Evolutionary conservation across 2,329 filamentous ascomycete genomes (phyloP), one percentile per base, ranked within the genome.

Genomic region (Microascus cirrosus): DNA sequence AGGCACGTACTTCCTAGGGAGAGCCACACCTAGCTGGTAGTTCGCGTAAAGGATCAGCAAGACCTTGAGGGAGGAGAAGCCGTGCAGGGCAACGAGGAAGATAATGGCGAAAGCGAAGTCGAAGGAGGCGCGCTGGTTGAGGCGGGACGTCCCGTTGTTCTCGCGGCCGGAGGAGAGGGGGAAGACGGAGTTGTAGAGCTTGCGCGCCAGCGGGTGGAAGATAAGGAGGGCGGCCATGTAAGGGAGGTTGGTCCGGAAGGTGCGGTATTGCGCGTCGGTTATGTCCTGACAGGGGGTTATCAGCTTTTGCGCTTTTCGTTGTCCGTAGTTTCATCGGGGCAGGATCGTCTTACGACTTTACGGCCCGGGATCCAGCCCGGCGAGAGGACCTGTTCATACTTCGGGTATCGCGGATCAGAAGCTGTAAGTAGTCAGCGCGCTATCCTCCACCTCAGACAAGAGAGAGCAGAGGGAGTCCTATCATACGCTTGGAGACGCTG

Each of bases 351-450:
- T 77, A 90, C 88, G 61, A 97, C 90, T 79, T 90, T 90, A 60
- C 93, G 87, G 28, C 93, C 93, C 8, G 87, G 88, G 59, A 99
- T 88, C 94, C 94, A 99, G 64, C 94, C 95, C 10, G 84, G 79
- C 2, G 84, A 85, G 18, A 99, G 80, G 45, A 86, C 76, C 60
- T 77, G 75, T 61, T 86, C 79, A 68, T 86, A 96, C 63, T 86
- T 88, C 59, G 78, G 69, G 68, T 94, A 99, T 63, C 88, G 85
- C 5, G 90, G 89, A 68, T 96, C 87, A 39, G 84, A 85, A 60
- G 86, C 91, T 95, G 67, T 7, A 54, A n/a, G 20, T n/a, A 45
- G 59, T 58, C 34, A 39, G 54, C 36, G 13, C 15, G 15, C 11
- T 12, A 12, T 25, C 57, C 70, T 60, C 2, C n/a, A 28, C n/a